These are phyloP conservation scores for Auricularia sp. DNA, from an alignment of 768 basidiomycete species.

Conservation along the genomic window DNA sequence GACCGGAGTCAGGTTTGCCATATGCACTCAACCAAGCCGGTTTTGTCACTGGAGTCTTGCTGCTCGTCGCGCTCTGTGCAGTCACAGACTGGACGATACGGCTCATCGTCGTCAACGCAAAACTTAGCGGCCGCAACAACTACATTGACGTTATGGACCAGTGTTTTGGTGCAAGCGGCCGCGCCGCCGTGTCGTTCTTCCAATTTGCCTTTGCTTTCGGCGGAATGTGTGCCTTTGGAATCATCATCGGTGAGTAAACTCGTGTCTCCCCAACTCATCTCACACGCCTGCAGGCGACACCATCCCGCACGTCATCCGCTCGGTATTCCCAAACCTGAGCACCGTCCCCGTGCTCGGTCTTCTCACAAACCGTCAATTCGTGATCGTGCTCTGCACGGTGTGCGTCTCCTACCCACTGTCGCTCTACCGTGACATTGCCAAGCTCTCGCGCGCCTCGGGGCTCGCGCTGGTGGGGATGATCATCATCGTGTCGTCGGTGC, in stretches of 20 bases:
- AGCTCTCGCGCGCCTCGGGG: slow-evolving; percentile 84
- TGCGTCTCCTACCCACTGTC: slow-evolving; percentile 91
- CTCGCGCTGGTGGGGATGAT: slow-evolving; percentile 90
- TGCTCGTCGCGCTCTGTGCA: slow-evolving; percentile 67
- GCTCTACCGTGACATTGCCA: slow-evolving; percentile 94
- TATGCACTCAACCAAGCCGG: slow-evolving; percentile 94
- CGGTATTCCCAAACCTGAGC: slow-evolving; percentile 59
- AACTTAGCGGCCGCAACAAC: slow-evolving; percentile 83
- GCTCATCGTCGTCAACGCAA: slow-evolving; percentile 90
- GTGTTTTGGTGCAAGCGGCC: slow-evolving; percentile 86
- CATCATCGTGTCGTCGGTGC: slow-evolving; percentile 80
- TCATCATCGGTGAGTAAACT: slow-evolving; percentile 54
- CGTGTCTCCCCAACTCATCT: too few relatives aligned
- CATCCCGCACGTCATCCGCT: slow-evolving; percentile 87
- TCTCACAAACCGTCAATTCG: slow-evolving; percentile 77
- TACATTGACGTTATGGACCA: slow-evolving; percentile 93
- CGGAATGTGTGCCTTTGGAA: slow-evolving; percentile 97
- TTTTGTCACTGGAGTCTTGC: slow-evolving; percentile 76
- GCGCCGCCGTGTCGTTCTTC: slow-evolving; percentile 90
- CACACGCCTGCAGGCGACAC: slow-evolving; percentile 50
- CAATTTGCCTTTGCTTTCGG: slow-evolving; percentile 98
- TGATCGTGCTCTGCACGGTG: slow-evolving; percentile 79
- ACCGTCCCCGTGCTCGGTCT: slow-evolving; percentile 64
- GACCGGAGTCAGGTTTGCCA: slow-evolving; percentile 55
- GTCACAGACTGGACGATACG: slow-evolving; percentile 99